phyloP scores from a whole-genome alignment of 2,329 filamentous ascomycete genomes.

The Talaromyces funiculosus region DNA sequence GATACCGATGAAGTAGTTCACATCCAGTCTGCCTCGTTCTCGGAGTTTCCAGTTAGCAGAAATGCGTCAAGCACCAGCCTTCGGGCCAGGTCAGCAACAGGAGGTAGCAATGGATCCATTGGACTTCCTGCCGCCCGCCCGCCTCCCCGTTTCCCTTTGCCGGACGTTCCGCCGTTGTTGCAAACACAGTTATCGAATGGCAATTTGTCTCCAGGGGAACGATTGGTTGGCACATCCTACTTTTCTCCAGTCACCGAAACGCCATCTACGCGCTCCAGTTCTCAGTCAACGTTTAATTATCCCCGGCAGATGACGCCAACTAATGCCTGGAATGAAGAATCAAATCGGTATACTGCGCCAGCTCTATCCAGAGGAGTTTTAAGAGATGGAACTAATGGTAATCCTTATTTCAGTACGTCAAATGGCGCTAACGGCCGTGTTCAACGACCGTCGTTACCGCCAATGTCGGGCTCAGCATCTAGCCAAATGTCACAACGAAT shows the following conservation, averaged over 20 bases:
- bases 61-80: slow-evolving; percentile 71
- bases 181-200: slow-evolving; percentile 54
- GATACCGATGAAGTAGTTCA: slow-evolving; percentile 48
- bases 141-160: slow-evolving; percentile 63
- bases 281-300: slow-evolving; percentile 66
- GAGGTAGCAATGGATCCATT: slow-evolving; percentile 45
- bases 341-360: slow-evolving; percentile 80
- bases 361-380: slow-evolving; percentile 78
- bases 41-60: slow-evolving; percentile 53
- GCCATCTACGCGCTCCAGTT: slow-evolving; percentile 52
- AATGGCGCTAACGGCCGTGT: slow-evolving; percentile 48
- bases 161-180: slow-evolving; percentile 60
- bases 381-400: slow-evolving; percentile 63
- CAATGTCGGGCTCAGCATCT: slow-evolving; percentile 54
- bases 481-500: slow-evolving; percentile 59
- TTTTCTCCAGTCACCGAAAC: slow-evolving; percentile 79
- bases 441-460: slow-evolving; percentile 74
- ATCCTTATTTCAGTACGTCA: slow-evolving; percentile 54
- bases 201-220: slow-evolving; percentile 55
- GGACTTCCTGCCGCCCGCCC: slow-evolving; percentile 47
- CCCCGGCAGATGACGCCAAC: slow-evolving; percentile 66
- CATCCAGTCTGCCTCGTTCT: slow-evolving; percentile 34
- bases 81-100: slow-evolving; percentile 69
- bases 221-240: slow-evolving; percentile 66
- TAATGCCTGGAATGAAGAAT: slow-evolving; percentile 64